Base-by-base conservation (phyloP, 768 basidiomycete genomes). In the Kwoniella dejecticola region DNA sequence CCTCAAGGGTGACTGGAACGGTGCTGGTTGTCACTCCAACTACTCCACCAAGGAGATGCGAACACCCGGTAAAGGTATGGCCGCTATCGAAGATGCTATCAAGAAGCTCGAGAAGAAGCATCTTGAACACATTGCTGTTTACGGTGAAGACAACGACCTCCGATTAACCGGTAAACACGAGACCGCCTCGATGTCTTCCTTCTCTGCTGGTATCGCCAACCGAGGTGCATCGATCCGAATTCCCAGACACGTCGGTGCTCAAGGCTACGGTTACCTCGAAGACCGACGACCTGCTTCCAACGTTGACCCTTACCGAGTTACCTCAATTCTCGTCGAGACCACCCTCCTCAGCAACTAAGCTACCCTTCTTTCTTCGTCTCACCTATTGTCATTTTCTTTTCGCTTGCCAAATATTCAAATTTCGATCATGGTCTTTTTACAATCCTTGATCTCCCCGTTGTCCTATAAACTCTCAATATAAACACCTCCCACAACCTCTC, bases 201-300 rank as follows among this genome's bases (percentile, higher is more conserved):
- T 99, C 84, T 89, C 88, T 71, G 89, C 90, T 62, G 96, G 96
- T 81, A 91, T 98, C 66, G 96, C 96, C 71, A 89, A 96, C 84
- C 91, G 95, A 80, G 96, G 93, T 74, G 93, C 95, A 46, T 94
- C 91, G 29, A 68, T 73, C 61, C 72, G 77, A 55, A 88, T 99
- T 46, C 96, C 96, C 47, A 84, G 95, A 74, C 90, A 94, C 77
- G 94, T 97, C 74, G 89, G 88, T 53, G 83, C 89, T 31, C 87
- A 94, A 80, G 94, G 95, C 52, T 91, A 87, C 74, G 96, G 96
- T 48, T 97, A 98, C 83, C 81, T 97, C 68, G 94, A 97, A 78
- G 94, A 96, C 82, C 86, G 95, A 66, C 91, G 95, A 65, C 96
- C 96, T 26, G 95, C 95, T 59, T 96, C 94, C 79, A 99, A 99